These are phyloP conservation scores for Elasticomyces elasticus DNA, from an alignment of 495 filamentous ascomycete species.

Conservation along the genomic window DNA sequence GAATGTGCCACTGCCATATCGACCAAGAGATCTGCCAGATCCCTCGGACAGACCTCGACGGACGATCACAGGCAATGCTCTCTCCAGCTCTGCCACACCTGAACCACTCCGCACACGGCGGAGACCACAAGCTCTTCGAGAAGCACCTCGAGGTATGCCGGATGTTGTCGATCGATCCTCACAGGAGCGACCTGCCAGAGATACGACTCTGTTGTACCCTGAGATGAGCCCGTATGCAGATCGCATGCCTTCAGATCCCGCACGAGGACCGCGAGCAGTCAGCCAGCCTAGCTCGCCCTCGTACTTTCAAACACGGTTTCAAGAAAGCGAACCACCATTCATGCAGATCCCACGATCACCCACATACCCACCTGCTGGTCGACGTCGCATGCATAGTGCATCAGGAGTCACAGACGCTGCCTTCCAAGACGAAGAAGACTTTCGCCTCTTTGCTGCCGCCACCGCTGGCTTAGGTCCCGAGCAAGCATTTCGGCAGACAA, in stretches of 20 bases:
- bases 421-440: constrained; percentile 26
- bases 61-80: neutral
- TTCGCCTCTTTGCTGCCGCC: constrained; percentile 30
- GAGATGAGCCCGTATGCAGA: constrained; percentile 7
- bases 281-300: constrained; percentile 12
- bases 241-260: neutral
- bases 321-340: neutral
- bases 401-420: constrained; percentile 7
- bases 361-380: constrained; percentile 13
- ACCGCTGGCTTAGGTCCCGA: constrained; percentile 20
- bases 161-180: neutral
- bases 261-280: constrained; percentile 4
- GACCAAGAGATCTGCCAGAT: constrained; percentile 7
- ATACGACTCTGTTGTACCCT: constrained; percentile 7
- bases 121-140: neutral
- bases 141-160: neutral
- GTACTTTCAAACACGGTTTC: neutral
- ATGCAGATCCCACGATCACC: constrained; percentile 8
- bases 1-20: constrained; percentile 10
- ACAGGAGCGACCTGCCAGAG: neutral
- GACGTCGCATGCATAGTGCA: constrained; percentile 7
- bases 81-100: neutral
- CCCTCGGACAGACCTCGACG: neutral
- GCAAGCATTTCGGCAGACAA: neutral
- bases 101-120: neutral